phyloP scores from a whole-genome alignment of 176 grass and related monocot genomes.

The Raddia guianensis region DNA sequence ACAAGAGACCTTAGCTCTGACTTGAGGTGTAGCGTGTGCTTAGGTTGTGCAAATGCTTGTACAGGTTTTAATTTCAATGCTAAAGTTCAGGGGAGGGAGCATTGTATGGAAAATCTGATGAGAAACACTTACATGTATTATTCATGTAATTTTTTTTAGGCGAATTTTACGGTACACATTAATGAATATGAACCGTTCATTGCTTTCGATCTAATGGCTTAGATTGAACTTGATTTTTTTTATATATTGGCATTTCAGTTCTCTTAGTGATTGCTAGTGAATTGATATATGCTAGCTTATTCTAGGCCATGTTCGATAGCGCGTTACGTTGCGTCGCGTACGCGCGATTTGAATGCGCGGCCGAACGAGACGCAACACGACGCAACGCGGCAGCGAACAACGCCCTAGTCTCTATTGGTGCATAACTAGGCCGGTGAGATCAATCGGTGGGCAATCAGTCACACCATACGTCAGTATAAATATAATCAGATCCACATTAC shows the following conservation, averaged over 20 bases:
- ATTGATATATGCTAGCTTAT: not conserved
- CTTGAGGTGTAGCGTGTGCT: conserved; percentile 8
- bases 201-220: too few relatives aligned
- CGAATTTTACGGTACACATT: too few relatives aligned
- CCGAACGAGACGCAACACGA: too few relatives aligned
- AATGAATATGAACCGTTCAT: too few relatives aligned
- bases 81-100: not conserved
- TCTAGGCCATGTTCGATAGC: too few relatives aligned
- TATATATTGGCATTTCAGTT: not conserved
- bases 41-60: conserved; percentile 58
- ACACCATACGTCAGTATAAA: not conserved
- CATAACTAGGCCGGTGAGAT: conserved; percentile 23
- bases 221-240: too few relatives aligned
- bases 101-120: not conserved
- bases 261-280: not conserved
- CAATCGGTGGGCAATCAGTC: not conserved
- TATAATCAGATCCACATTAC: conserved; percentile 27
- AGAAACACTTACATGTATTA: not conserved
- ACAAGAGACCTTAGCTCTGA: conserved; percentile 31
- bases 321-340: too few relatives aligned
- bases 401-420: conserved; percentile 42
- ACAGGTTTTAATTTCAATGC: conserved; percentile 36
- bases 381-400: too few relatives aligned
- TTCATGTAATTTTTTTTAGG: too few relatives aligned
- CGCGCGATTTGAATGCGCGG: too few relatives aligned